Evolutionary conservation across 2,329 filamentous ascomycete species (phyloP), one percentile per base, ranked within the genome.

Genomic region (Fusarium staphyleae): DNA sequence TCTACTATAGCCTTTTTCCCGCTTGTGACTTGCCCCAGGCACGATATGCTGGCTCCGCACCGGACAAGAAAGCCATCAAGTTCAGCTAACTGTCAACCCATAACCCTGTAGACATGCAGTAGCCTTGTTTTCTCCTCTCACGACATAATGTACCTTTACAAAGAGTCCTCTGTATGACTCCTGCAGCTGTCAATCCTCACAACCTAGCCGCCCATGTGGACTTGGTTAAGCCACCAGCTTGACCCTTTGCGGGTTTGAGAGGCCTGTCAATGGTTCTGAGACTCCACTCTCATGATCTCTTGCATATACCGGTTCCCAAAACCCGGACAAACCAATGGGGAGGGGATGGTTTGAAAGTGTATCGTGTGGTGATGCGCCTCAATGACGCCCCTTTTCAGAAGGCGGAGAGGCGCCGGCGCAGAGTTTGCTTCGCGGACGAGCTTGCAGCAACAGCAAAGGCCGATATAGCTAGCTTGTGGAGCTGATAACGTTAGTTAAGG

Each of bases 91-190:
- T n/a, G 34, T 14, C 14, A 15, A 14, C n/a, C 28, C 40, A 32
- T 28, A 12, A 24, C 55, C 34, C 18, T 11, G 32, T 32, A 10
- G 18, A 10, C 29, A 44, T 36, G 26, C 39, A 46, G 14, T 62
- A 52, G 45, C 42, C 13, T 43, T 59, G 48, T 55, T 62, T 29
- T 32, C 45, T 42, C 45, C 32, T 59, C 26, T 13, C 57, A 30
- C 18, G 22, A 7, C n/a, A 24, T 11, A 12, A 6, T 14, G 22
- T 22, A n/a, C 8, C 16, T 32, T 29, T 28, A 35, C 15, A 35
- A 12, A 9, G 16, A 26, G 35, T 11, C 8, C 28, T 10, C 16
- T 14, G n/a, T 8, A 40, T 19, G 34, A 30, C 33, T n/a, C 39
- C 10, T 18, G 26, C 6, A 37, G 43, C 34, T 24, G 35, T 32